Evolutionary conservation across 2,329 filamentous ascomycete genomes (phyloP), one percentile per base, ranked within the genome.

Genomic region (Verticillium nubilum): DNA sequence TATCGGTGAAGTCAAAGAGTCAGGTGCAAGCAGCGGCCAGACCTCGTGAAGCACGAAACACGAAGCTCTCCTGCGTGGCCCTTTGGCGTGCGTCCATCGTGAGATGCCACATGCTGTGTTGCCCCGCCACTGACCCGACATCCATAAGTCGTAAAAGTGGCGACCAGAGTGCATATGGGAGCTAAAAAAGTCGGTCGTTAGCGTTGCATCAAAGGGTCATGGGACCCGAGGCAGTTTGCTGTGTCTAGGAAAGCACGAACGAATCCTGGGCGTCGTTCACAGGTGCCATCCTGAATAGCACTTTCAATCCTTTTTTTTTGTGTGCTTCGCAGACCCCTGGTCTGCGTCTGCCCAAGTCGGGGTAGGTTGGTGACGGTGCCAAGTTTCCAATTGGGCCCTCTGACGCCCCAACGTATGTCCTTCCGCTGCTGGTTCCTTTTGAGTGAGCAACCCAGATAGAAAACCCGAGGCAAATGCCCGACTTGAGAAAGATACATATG

Each of bases 181-280:
- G 42, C 60, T 57, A 62, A 62, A 63, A 62, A 62, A n/a, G n/a
- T 59, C 60, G 42, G 57, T 56, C 58, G 42, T 56, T 64, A 64
- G 63, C 63, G 63, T 62, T 37, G 60, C 60, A 62, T 62, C 52
- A 52, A 31, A 25, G 56, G 63, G 63, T 64, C 63, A 64, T 64
- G 63, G 60, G 63, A 64, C 62, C 63, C 4, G 50, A 26, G 37
- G 23, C 33, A 56, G 54, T 56, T 60, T 57, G 58, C 59, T 62
- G 63, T 61, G 62, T 60, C 61, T 60, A 64, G 59, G 62, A 61
- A 58, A 59, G 55, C 57, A 60, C 42, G n/a, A 47, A 23, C 58
- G 56, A 61, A 60, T 57, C 59, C 59, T 57, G 58, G 61, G 58
- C 56, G 55, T 57, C 57, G 52, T 50, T 58, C 42, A 47, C 56